Evolutionary conservation across 2,329 filamentous ascomycete genomes (phyloP), one percentile per base, ranked within the genome.

Genomic region (Proliferodiscus dingleyae): DNA sequence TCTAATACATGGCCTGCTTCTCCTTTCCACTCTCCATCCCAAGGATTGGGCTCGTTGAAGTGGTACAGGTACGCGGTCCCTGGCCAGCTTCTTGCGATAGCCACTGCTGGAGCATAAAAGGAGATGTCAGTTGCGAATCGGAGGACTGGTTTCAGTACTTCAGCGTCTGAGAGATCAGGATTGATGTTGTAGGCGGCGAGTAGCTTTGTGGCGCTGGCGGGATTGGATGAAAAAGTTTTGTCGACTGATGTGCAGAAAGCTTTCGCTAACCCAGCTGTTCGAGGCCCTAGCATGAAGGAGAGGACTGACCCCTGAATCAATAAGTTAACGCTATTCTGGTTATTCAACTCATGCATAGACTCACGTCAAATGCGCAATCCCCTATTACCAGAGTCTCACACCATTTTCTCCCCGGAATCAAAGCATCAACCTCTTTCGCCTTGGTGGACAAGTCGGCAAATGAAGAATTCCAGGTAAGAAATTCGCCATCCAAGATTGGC

Each of bases 21-120:
- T 1, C 67, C 68, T 46, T 69, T 65, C 58, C 53, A 68, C 1
- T 60, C 60, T 0, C 71, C 71, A 1, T 68, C 62, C 68, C 69
- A 74, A 0, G 70, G 69, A 47, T 73, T 74, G 0, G 61, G 62
- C 45, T 73, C 71, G 45, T 72, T 71, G 63, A 74, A 72, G 37
- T 68, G 64, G 49, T 71, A 71, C 5, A 68, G 60, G 46, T 67
- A 68, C 9, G 60, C 51, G 9, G 62, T 60, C 4, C 62, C 60
- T 0, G 53, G 54, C 62, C 62, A 69, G 21, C 61, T 10, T 19
- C 34, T 22, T 22, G 18, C 58, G 37, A 62, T 51, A 2, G 70
- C 71, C 22, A 71, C 67, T 13, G 66, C 61, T 0, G 73, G 65
- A 1, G 69, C 68, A 43, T 69, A 69, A 58, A 72, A 76, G 6